These are phyloP conservation scores for Camelina hispida DNA, from an alignment of 345 rosid species.

Conservation along the genomic window DNA sequence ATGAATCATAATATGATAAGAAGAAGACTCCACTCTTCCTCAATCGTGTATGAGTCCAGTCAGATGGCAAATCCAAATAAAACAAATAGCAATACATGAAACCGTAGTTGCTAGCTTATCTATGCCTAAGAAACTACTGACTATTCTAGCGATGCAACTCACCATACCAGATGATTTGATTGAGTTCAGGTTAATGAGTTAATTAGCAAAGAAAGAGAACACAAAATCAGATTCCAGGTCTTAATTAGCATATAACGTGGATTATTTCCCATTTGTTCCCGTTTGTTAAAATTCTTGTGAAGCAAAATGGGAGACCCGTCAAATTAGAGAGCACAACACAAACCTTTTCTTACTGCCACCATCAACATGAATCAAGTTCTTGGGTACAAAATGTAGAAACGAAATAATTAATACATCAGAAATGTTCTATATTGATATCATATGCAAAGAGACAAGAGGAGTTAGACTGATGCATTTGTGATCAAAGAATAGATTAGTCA, in stretches of 20 bases:
- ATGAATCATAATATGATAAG: neutral
- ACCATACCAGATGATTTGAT: neutral
- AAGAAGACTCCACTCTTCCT: constrained; percentile 1
- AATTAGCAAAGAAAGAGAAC: constrained; percentile 4
- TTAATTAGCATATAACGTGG: neutral
- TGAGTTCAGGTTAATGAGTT: neutral
- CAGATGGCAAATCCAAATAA: constrained; percentile 8
- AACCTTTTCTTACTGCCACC: neutral
- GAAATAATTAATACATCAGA: constrained; percentile 3
- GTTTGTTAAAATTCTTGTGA: neutral
- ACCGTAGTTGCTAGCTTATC: neutral
- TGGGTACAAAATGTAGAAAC: constrained; percentile 2
- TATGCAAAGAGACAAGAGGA: neutral
- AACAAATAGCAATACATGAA: neutral
- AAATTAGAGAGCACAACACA: neutral
- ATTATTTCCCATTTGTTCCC: neutral
- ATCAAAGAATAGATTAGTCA: constrained; percentile 5
- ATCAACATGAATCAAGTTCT: constrained; percentile 27
- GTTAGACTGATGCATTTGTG: neutral
- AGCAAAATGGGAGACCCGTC: neutral
- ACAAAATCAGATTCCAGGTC: neutral
- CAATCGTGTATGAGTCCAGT: constrained; percentile 11
- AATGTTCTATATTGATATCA: neutral
- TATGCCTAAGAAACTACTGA: neutral
- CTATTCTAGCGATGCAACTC: neutral